A percentile compares a stretch with the other conserved stretches of the same genome.
Evolutionary conservation across 768 basidiomycete genomes (phyloP).

Genomic region (Cyathus striatus): DNA sequence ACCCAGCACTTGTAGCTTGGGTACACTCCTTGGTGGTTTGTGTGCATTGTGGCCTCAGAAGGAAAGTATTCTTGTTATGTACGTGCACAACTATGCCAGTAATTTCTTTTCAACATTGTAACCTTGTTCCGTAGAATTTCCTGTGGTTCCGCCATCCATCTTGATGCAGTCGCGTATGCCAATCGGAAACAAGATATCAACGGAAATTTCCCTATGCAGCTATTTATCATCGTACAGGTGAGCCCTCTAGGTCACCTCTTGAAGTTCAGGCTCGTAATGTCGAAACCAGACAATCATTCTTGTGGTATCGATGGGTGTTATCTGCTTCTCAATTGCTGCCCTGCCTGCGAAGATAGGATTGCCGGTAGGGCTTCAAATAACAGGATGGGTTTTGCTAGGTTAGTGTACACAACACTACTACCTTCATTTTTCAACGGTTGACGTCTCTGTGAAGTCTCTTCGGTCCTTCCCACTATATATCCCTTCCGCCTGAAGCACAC

Average conservation of each 20-base stretch:
- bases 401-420: too few species aligned
- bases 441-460: too few species aligned
- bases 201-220: constrained; percentile 1
- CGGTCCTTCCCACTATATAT: constrained; percentile 49
- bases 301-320: constrained; percentile 42
- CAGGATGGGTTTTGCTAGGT: constrained; percentile 68
- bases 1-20: constrained; percentile 40
- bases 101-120: too few species aligned
- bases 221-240: constrained; percentile 15
- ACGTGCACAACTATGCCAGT: too few species aligned
- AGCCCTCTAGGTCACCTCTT: too few species aligned
- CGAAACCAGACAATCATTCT: constrained; percentile 48
- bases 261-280: too few species aligned
- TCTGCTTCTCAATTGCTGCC: constrained; percentile 49
- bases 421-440: too few species aligned
- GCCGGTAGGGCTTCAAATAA: constrained; percentile 50
- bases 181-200: neutral
- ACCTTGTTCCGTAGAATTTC: constrained; percentile 26
- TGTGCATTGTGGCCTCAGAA: constrained; percentile 66
- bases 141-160: constrained; percentile 44
- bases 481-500: constrained; percentile 30
- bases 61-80: constrained; percentile 62
- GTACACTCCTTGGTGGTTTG: constrained; percentile 61
- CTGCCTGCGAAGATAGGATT: constrained; percentile 66
- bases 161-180: constrained; percentile 20